These are phyloP conservation scores for Cladosporium sp. DNA, from an alignment of 2,329 filamentous ascomycete species.

Conservation along the genomic window DNA sequence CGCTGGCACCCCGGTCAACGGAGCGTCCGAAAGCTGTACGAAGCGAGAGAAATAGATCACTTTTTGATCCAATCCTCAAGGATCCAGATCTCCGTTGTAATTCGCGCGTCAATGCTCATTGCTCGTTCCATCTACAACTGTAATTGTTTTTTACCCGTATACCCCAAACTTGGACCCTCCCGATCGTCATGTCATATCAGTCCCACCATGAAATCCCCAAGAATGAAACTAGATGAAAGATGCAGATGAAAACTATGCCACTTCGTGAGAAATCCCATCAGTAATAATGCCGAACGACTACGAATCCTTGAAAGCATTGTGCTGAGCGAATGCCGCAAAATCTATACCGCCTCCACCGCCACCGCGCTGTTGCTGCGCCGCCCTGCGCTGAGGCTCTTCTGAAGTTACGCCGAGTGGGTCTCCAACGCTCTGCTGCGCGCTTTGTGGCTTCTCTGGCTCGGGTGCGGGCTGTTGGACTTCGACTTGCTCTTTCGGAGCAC, in stretches of 20 bases:
- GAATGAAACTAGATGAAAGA: background rate
- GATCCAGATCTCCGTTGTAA: background rate
- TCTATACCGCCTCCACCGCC: conserved; percentile 17
- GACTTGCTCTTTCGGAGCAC: background rate
- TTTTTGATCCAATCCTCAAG: background rate
- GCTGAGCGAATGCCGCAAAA: conserved; percentile 24
- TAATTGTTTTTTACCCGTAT: background rate
- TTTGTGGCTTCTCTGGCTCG: background rate
- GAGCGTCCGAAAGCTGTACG: no score
- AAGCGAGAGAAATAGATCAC: no score
- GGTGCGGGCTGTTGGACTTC: background rate
- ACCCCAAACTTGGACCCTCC: background rate
- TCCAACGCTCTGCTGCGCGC: conserved; percentile 45
- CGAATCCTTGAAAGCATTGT: conserved; percentile 24
- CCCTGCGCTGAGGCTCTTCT: conserved; percentile 5
- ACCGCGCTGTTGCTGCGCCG: conserved; percentile 1
- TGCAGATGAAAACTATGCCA: background rate
- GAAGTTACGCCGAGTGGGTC: conserved; percentile 30
- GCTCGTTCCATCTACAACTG: background rate
- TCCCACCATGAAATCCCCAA: background rate
- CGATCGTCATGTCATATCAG: background rate
- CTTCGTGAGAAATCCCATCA: background rate
- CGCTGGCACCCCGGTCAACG: background rate
- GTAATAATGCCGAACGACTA: background rate
- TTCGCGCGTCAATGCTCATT: background rate